phyloP scores from a whole-genome alignment of 805 yeast species.

The Wickerhamomyces chambardii region DNA sequence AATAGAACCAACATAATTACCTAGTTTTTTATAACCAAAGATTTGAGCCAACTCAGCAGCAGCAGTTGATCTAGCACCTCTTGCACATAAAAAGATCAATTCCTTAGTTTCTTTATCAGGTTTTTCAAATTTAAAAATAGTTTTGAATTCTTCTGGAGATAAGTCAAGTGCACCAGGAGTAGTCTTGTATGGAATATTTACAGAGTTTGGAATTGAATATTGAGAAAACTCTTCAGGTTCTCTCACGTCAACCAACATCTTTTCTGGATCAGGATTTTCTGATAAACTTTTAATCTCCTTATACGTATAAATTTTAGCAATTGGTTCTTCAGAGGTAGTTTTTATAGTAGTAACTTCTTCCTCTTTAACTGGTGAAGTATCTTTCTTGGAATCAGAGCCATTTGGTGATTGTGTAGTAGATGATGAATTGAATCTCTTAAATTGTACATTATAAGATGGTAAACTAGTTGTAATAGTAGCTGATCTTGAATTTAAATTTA shows the following conservation, averaged over 20 bases:
- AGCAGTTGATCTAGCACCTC: slow-evolving; percentile 84
- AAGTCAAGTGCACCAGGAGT: slow-evolving; percentile 90
- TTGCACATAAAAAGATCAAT: slow-evolving; percentile 84
- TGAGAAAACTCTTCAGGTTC: slow-evolving; percentile 70
- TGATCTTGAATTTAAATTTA: too few relatives aligned
- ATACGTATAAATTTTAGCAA: slow-evolving; percentile 43
- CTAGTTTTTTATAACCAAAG: slow-evolving; percentile 78
- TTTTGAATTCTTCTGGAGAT: slow-evolving; percentile 68
- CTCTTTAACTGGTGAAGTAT: slow-evolving; percentile 5
- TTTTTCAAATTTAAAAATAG: slow-evolving; percentile 72
- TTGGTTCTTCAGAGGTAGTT: not conserved
- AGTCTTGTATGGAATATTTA: slow-evolving; percentile 84
- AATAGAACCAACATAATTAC: slow-evolving; percentile 81
- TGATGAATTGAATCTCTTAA: too few relatives aligned
- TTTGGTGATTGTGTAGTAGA: not conserved
- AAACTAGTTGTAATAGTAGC: too few relatives aligned
- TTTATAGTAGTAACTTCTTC: slow-evolving; percentile 2
- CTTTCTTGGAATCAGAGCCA: slow-evolving; percentile 5
- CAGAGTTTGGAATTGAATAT: slow-evolving; percentile 77
- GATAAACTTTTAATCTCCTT: slow-evolving; percentile 39
- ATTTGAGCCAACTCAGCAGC: slow-evolving; percentile 90
- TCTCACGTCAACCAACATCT: slow-evolving; percentile 78
- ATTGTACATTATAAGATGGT: too few relatives aligned
- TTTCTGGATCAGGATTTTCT: slow-evolving; percentile 32
- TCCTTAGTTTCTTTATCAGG: slow-evolving; percentile 58